phyloP scores from a whole-genome alignment of 2,329 filamentous ascomycete genomes.

The Pseudocercospora vitis region DNA sequence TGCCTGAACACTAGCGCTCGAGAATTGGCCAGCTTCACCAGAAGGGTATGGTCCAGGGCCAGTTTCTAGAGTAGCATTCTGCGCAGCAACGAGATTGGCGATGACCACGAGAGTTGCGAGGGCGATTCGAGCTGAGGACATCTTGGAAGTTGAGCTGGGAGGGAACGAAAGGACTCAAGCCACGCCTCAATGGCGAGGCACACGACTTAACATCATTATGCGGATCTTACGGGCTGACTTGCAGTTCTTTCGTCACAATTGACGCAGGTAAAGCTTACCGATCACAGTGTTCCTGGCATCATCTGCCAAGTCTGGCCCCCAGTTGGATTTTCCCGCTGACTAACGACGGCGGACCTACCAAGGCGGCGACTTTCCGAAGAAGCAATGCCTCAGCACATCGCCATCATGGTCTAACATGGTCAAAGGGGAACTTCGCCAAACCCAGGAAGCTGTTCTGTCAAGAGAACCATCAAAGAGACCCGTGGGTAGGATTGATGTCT shows the following conservation, averaged over 20 bases:
- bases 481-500: neutral
- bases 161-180: neutral
- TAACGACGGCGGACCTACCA: neutral
- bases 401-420: neutral
- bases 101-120: slow-evolving; percentile 5
- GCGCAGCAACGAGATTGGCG: slow-evolving; percentile 9
- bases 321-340: neutral
- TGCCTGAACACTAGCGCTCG: neutral
- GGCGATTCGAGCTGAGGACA: neutral
- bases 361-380: neutral
- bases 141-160: neutral
- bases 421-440: neutral
- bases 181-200: slow-evolving; percentile 8
- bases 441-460: neutral
- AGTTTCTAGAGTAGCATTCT: slow-evolving; percentile 14
- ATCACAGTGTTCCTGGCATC: slow-evolving; percentile 5
- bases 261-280: slow-evolving; percentile 10
- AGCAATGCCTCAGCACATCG: slow-evolving; percentile 1
- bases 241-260: slow-evolving; percentile 7
- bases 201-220: slow-evolving; percentile 2
- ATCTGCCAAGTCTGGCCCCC: slow-evolving; percentile 1
- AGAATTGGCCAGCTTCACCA: neutral
- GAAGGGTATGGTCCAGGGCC: slow-evolving; percentile 13
- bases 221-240: slow-evolving; percentile 7
- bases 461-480: neutral